phyloP scores from a whole-genome alignment of 2,329 filamentous ascomycete species.

The Verticillium zaregamsianum region DNA sequence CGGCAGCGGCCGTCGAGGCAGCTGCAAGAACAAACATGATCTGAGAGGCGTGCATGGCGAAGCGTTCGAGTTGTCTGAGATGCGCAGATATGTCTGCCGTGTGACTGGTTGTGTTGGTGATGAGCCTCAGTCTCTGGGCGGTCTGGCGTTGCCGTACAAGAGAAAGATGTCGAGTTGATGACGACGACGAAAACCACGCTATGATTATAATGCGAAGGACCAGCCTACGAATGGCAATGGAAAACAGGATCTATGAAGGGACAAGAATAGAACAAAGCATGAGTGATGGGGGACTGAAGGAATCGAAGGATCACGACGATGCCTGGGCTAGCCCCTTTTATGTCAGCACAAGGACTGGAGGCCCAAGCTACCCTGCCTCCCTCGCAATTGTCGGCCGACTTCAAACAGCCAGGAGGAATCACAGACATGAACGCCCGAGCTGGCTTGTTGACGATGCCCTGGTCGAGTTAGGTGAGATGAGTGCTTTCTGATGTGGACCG shows the following conservation, averaged over 20 bases:
- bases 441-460: not conserved
- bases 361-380: not conserved
- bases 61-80: not conserved
- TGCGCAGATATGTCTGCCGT: too few species aligned
- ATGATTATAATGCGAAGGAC: not conserved
- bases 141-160: too few species aligned
- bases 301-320: not conserved
- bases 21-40: not conserved
- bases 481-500: too few species aligned
- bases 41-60: not conserved
- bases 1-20: not conserved
- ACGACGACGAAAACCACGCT: not conserved
- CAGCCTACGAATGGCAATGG: not conserved
- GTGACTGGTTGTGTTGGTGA: too few species aligned
- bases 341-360: not conserved
- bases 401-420: not conserved
- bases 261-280: not conserved
- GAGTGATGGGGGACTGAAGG: not conserved
- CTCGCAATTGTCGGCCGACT: not conserved
- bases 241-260: not conserved
- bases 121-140: too few species aligned
- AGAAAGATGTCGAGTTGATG: not conserved
- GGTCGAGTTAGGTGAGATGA: too few species aligned
- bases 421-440: not conserved
- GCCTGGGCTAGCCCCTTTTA: not conserved